These are phyloP conservation scores for Oidium heveae DNA, from an alignment of 2,329 filamentous ascomycete species.

Conservation along the genomic window DNA sequence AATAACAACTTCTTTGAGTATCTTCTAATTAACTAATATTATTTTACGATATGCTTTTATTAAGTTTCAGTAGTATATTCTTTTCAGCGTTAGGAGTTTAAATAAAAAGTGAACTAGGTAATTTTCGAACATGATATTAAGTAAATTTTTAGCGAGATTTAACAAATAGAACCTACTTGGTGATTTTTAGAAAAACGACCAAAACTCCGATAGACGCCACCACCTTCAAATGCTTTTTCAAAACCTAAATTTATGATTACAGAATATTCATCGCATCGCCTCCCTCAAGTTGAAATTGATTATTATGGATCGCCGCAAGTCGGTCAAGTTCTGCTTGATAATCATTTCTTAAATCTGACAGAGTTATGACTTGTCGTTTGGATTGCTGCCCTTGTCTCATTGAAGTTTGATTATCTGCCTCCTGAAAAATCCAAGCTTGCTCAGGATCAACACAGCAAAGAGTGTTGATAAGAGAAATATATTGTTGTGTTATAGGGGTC, in stretches of 20 bases:
- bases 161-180: background rate
- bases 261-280: constrained; percentile 18
- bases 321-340: constrained; percentile 81
- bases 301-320: constrained; percentile 65
- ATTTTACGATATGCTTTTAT: background rate
- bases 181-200: background rate
- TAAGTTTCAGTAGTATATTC: too few relatives aligned
- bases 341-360: constrained; percentile 66
- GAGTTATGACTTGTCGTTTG: constrained; percentile 56
- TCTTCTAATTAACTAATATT: background rate
- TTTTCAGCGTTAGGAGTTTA: background rate
- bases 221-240: background rate
- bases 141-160: background rate
- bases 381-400: constrained; percentile 1
- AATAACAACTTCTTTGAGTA: background rate
- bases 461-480: constrained; percentile 80
- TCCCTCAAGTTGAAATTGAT: constrained; percentile 54
- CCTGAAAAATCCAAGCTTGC: constrained; percentile 49
- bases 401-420: constrained; percentile 7
- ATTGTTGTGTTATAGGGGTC: constrained; percentile 44
- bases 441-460: constrained; percentile 63
- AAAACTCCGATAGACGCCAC: background rate
- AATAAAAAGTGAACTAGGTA: background rate
- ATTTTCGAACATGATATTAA: background rate
- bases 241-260: constrained; percentile 5